Base-by-base conservation (phyloP, 331 rosid genomes). In the Acacia pycnantha region DNA sequence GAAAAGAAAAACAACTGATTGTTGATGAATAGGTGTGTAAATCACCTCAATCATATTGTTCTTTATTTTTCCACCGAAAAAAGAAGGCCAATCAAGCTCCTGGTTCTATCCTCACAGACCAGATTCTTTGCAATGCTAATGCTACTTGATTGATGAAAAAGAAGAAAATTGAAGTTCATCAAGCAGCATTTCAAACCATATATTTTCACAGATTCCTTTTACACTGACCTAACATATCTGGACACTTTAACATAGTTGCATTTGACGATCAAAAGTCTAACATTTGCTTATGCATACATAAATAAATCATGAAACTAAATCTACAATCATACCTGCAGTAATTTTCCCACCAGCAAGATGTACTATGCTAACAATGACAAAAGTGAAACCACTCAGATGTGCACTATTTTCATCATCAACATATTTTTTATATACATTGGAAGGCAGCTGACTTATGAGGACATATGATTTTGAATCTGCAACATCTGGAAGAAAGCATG, bases 331-430 rank as follows among this genome's bases (percentile, higher is more conserved):
- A 95, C 99, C 98, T 93, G 92, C 97, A 5, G 91, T 82, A 75
- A 92, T 90, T 84, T 90, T 95, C 6, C 99, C 97, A 35, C 99
- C 98, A 53, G 99, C 90, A 83, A 90, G 91, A 86, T 93, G 79
- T 11, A 95, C 97, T 79, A 92, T 73, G 86, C 99, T 84, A 74
- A 93, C 81, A 15, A 90, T 79, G 69, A 85, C 94, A 77, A 95
- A 93, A 12, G 91, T 86, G 84, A 95, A 95, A 74, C 98, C 99
- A 83, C 88, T 85, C 33, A 84, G 65, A 74, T 88, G 95, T 11
- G 97, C 92, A 4, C 85, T 59, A 81, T 85, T 66, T 40, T 2
- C 88, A 87, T 93, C 92, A 43, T 87, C 91, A 10, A 95, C 98
- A 85, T 87, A 91, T 80, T 91, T 90, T 50, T 81, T 91, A 80